Evolutionary conservation across 106 monocot genomes (phyloP), one percentile per base, ranked within the genome.

Genomic region (Dendrobium chrysotoxum): DNA sequence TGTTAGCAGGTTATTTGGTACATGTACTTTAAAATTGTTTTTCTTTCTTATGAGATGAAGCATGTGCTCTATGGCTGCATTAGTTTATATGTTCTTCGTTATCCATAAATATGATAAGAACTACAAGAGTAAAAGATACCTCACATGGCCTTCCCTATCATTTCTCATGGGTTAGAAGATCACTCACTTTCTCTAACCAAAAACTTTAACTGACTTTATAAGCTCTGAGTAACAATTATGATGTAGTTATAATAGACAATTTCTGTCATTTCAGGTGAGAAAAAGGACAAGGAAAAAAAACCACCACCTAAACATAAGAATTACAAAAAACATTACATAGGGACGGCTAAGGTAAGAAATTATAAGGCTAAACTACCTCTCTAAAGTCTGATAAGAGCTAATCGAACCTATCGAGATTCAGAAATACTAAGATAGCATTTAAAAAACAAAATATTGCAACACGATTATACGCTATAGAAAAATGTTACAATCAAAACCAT

Each of bases 31-130:
- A n/a, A n/a, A n/a, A n/a, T n/a, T n/a, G n/a, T n/a, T n/a, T n/a
- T n/a, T n/a, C n/a, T n/a, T n/a, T n/a, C n/a, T n/a, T n/a, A n/a
- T n/a, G n/a, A n/a, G n/a, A n/a, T n/a, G n/a, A n/a, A n/a, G n/a
- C n/a, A n/a, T n/a, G n/a, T n/a, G n/a, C n/a, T n/a, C n/a, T n/a
- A n/a, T n/a, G n/a, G n/a, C n/a, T n/a, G n/a, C n/a, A n/a, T n/a
- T n/a, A 73, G 73, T 73, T 68, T 73, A 73, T 73, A 73, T 73
- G 38, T 5, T 4, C 5, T 73, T 40, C 18, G 11, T 73, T 73
- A 8, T 40, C 21, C 15, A 13, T 16, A 4, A 40, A 72, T 40
- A 72, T 67, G 28, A 30, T 30, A 11, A 11, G 25, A 28, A 4
- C 58, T 55, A 7, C 55, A 55, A 17, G 55, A 55, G 55, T 11